These are phyloP conservation scores for Vitrella brassicaformis DNA, from an alignment of 73 alveolate genomes.

Conservation along the genomic window DNA sequence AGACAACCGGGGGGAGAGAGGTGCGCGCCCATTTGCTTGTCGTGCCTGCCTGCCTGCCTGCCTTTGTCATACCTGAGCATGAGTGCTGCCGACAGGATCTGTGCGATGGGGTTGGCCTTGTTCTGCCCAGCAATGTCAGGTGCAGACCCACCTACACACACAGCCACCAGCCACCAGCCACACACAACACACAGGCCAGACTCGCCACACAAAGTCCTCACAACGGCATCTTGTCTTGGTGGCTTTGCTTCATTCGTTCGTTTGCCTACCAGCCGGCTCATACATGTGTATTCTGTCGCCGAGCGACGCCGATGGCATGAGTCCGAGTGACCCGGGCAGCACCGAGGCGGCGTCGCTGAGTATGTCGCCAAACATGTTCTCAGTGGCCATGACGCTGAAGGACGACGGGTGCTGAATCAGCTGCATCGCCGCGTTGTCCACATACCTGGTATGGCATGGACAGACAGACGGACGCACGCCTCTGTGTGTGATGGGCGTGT, in stretches of 20 bases:
- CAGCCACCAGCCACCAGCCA: background rate
- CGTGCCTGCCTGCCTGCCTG: background rate
- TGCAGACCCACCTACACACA: background rate
- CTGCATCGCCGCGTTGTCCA: slow-evolving; percentile 40
- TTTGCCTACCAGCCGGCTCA: slow-evolving; percentile 40
- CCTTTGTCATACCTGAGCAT: slow-evolving; percentile 8
- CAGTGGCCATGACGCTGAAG: slow-evolving; percentile 23
- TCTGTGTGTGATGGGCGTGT: background rate
- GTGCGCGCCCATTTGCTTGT: background rate
- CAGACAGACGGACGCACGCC: background rate
- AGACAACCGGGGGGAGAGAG: background rate
- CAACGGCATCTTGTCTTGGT: too few relatives aligned
- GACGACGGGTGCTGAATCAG: slow-evolving; percentile 32
- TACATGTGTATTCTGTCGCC: slow-evolving; percentile 38
- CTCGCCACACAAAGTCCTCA: too few relatives aligned
- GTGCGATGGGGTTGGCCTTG: slow-evolving; percentile 35
- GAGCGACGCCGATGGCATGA: slow-evolving; percentile 38
- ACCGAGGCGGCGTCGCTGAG: slow-evolving; percentile 32
- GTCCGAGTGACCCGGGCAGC: slow-evolving; percentile 34
- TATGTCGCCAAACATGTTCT: slow-evolving; percentile 41
- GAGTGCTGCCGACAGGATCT: slow-evolving; percentile 32
- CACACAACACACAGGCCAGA: background rate
- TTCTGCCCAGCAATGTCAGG: slow-evolving; percentile 3
- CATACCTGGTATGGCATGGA: too few relatives aligned
- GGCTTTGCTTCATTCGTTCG: too few relatives aligned